Conservation (phyloP, 2,329 filamentous ascomycete species). For the Fusarium sublunatum region DNA sequence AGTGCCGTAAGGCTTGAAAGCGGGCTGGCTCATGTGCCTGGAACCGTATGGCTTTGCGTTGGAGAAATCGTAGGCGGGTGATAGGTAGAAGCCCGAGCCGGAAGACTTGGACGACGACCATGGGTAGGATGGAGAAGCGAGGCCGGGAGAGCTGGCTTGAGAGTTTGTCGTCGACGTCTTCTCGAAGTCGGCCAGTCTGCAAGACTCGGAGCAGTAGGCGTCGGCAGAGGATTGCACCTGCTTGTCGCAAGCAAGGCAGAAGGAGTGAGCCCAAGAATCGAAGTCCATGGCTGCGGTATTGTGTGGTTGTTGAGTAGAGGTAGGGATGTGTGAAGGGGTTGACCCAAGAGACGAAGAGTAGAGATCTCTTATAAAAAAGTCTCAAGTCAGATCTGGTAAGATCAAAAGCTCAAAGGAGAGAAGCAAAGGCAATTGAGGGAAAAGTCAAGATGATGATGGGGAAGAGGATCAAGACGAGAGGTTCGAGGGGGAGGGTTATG, state of each 20-base stretch:
- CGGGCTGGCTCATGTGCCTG: constrained; percentile 53
- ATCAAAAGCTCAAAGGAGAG: constrained; percentile 27
- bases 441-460: constrained; percentile 38
- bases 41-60: constrained; percentile 69
- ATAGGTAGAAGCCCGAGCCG: constrained; percentile 70
- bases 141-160: constrained; percentile 67
- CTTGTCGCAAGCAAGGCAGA: constrained; percentile 93
- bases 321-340: constrained; percentile 16
- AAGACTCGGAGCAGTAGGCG: constrained; percentile 92
- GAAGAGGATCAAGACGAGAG: constrained; percentile 30
- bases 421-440: constrained; percentile 40
- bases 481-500: constrained; percentile 47
- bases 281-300: constrained; percentile 60
- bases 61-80: constrained; percentile 80
- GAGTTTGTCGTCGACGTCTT: constrained; percentile 70
- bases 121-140: constrained; percentile 62
- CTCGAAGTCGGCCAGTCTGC: constrained; percentile 88
- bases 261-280: constrained; percentile 85
- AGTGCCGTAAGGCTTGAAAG: constrained; percentile 42
- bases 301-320: constrained; percentile 23
- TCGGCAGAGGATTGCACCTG: constrained; percentile 77
- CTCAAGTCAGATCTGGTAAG: constrained; percentile 31
- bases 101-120: constrained; percentile 57
- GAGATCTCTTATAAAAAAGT: constrained; percentile 16
- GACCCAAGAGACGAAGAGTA: constrained; percentile 26